Evolutionary conservation across 2,329 filamentous ascomycete species (phyloP), one percentile per base, ranked within the genome.

Genomic region (Elsinoe perseae): DNA sequence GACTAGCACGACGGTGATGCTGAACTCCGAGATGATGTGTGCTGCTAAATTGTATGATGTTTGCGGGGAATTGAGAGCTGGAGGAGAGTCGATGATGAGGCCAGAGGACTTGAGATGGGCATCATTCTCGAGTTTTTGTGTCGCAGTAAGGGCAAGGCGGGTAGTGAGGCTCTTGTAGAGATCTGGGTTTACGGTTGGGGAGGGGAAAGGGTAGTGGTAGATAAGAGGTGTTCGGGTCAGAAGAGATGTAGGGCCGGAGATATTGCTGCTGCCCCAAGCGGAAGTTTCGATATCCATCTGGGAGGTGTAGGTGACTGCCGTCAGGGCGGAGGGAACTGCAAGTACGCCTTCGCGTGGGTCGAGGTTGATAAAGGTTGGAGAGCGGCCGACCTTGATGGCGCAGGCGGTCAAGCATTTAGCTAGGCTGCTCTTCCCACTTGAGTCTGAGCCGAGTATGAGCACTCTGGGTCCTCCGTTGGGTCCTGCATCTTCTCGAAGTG

Each of bases 161-260:
- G 85, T 87, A 21, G 88, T 75, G 59, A 96, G 73, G 10, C 84
- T 80, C 65, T 83, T 86, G 73, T 87, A 97, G 42, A 92, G 73
- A 25, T 64, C 62, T 0, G 80, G 77, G 59, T 89, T 86, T 50
- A 89, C 86, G 63, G 89, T 85, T 0, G 89, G 81, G 60, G 78
- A 83, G 54, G 81, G 78, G 60, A 86, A 76, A 14, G 93, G 92
- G 69, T 88, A 95, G 70, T 90, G 89, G 68, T 95, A 95, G 25
- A 92, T 89, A 55, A 98, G 74, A 4, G 93, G 93, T 64, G 95
- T 77, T 75, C 96, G 97, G 54, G 95, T 89, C 0, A 92, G 91
- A 16, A 95, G 84, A 0, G 84, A 81, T 63, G 86, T 93, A 0
- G 93, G 91, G 0, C 92, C 93, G 62, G 87, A 95, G 64, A 91